phyloP scores from a whole-genome alignment of 805 yeast genomes.

The Schwanniomyces sp. region DNA sequence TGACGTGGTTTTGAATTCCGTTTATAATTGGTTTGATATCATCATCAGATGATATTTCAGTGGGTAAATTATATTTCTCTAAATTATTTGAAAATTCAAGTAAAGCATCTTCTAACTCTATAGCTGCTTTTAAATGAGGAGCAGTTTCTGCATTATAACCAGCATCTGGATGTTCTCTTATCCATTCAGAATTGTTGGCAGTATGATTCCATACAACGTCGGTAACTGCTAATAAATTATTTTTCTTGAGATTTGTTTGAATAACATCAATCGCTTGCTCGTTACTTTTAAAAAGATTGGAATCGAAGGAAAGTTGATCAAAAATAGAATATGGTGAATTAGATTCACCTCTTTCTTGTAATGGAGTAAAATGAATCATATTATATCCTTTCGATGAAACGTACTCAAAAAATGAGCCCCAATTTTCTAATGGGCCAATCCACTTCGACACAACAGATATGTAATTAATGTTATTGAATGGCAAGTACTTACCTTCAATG shows the following conservation, averaged over 20 bases:
- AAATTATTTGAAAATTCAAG: conserved; percentile 63
- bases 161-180: conserved; percentile 81
- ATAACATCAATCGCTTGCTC: conserved; percentile 57
- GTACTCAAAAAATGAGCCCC: conserved; percentile 66
- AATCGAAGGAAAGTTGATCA: conserved; percentile 82
- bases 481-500: conserved; percentile 54
- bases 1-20: conserved; percentile 67
- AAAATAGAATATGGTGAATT: conserved; percentile 91
- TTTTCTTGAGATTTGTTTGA: conserved; percentile 46
- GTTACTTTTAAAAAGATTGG: conserved; percentile 53
- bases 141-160: conserved; percentile 88
- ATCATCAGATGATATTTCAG: conserved; percentile 44
- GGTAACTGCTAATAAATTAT: conserved; percentile 73
- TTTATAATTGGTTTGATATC: conserved; percentile 66
- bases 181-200: conserved; percentile 86
- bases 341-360: conserved; percentile 85
- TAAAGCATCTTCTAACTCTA: conserved; percentile 74
- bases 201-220: conserved; percentile 96
- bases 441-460: conserved; percentile 90
- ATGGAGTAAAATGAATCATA: conserved; percentile 94
- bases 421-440: conserved; percentile 68
- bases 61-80: conserved; percentile 60
- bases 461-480: conserved; percentile 76
- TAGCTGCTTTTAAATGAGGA: conserved; percentile 83
- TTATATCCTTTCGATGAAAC: conserved; percentile 81